Evolutionary conservation across 192 early-diverging fungal species (phyloP).

Genomic region (Coemansia reversa): DNA sequence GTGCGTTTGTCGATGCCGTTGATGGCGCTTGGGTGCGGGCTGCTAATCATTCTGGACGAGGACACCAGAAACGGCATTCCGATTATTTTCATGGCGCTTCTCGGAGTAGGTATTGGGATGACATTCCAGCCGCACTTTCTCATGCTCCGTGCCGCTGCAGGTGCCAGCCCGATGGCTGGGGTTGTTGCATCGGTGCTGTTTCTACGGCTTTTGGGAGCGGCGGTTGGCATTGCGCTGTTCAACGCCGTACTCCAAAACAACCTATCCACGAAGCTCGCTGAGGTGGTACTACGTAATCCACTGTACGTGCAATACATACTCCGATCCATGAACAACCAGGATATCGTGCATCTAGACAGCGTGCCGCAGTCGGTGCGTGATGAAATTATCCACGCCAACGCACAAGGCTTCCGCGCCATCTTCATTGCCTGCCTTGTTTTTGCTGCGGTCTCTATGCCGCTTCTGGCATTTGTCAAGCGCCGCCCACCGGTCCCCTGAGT

Average conservation of each 20-base stretch:
- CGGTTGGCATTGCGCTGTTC: conserved; percentile 34
- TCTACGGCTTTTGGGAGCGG: conserved; percentile 28
- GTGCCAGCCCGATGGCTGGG: conserved; percentile 1
- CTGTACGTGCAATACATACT: conserved; percentile 37
- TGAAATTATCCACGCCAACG: conserved; percentile 32
- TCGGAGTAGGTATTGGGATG: conserved; percentile 39
- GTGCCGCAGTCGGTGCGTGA: conserved; percentile 43
- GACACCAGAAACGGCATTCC: conserved; percentile 22
- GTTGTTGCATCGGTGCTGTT: conserved; percentile 29
- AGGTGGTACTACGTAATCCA: conserved; percentile 19
- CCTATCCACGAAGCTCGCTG: conserved; percentile 35
- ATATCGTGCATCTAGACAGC: conserved; percentile 30
- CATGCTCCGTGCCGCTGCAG: conserved; percentile 17
- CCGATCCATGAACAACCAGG: conserved; percentile 31
- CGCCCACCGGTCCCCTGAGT: neutral
- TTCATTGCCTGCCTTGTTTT: conserved; percentile 31
- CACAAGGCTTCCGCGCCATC: conserved; percentile 18
- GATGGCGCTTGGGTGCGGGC: conserved; percentile 23
- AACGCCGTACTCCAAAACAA: conserved; percentile 37
- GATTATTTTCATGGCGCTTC: conserved; percentile 29
- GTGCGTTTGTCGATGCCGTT: conserved; percentile 18
- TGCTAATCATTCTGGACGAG: conserved; percentile 23
- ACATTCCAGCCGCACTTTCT: conserved; percentile 33
- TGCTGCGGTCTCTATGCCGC: conserved; percentile 29
- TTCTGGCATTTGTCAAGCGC: conserved; percentile 18